Base-by-base conservation (phyloP, 805 yeast species). In the Candida lessepsii region DNA sequence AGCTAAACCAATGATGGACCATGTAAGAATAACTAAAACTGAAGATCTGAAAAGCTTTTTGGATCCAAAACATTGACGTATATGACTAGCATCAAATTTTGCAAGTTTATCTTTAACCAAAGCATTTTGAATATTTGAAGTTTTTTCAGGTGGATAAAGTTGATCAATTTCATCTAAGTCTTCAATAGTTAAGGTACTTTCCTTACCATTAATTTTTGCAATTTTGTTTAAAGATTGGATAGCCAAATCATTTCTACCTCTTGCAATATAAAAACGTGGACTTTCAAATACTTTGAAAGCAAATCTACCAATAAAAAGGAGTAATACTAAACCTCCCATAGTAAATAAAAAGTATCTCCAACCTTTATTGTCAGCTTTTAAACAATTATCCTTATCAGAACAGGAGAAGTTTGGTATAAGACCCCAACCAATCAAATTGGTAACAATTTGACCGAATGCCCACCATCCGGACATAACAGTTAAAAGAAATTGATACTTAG, bases 361-460 rank as follows among this genome's bases (percentile, higher is more conserved):
- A 30, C 86, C 85, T 60, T 74, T 70, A 54, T 80, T 80, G 33
- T 70, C 63, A 7, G 47, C 45, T 14, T 77, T 68, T 24, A 63
- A 58, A 53, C 85, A 80, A 14, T 56, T 41, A 5, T 50, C 58
- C 4, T 58, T 54, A 8, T 55, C 57, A 20, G 37, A 38, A 52
- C 84, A 78, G 4, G 78, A 71, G 44, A 63, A 63, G 42, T 72
- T 67, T 10, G 79, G 71, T 35, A 80, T 59, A 40, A 75, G 71
- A 0, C 78, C 82, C 80, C 81, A 79, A 4, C 80, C 72, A 29
- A 77, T 50, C 14, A 77, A 57, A 23, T 65, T 65, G 9, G 80
- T 71, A 30, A 78, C 61, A 2, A 80, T 68, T 53, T 79, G 83
- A 23, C 83, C 84, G 25, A 79, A 62, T 32, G 82, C 80, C 85